These are phyloP conservation scores for Xylaria sp. DNA, from an alignment of 495 filamentous ascomycete genomes.

Conservation along the genomic window DNA sequence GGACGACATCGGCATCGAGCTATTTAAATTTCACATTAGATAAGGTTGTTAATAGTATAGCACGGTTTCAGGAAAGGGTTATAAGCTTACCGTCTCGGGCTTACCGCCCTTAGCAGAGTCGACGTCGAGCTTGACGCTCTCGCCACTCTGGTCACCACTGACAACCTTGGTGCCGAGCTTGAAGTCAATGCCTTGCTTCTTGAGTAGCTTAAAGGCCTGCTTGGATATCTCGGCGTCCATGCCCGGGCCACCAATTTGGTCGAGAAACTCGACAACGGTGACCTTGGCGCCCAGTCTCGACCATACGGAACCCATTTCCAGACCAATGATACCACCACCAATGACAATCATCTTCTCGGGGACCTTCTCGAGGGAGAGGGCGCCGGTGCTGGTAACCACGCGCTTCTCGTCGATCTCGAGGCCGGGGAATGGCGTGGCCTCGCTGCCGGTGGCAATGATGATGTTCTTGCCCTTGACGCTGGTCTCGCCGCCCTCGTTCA, in stretches of 20 bases:
- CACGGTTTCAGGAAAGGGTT: constrained; percentile 16
- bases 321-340: constrained; percentile 96
- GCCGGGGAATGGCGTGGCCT: constrained; percentile 95
- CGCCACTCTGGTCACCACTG: constrained; percentile 79
- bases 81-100: constrained; percentile 74
- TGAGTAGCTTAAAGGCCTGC: constrained; percentile 87
- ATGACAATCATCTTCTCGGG: constrained; percentile 98
- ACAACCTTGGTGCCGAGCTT: constrained; percentile 95
- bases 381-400: constrained; percentile 95
- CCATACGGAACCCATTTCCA: constrained; percentile 99
- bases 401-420: constrained; percentile 96
- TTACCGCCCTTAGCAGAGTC: constrained; percentile 98
- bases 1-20: constrained; percentile 94
- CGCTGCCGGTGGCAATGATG: constrained; percentile 92
- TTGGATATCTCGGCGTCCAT: constrained; percentile 98
- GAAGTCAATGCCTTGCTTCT: constrained; percentile 98
- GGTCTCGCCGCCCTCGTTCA: constrained; percentile 87
- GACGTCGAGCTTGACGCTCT: constrained; percentile 77
- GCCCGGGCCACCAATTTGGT: constrained; percentile 95
- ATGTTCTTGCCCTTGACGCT: constrained; percentile 92
- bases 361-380: constrained; percentile 84
- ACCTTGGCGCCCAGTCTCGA: constrained; percentile 90
- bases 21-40: constrained; percentile 43
- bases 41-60: background rate
- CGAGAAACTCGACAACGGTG: constrained; percentile 95